These are phyloP conservation scores for Carex cristatella DNA, from an alignment of 176 grass and related monocot genomes.

Conservation along the genomic window DNA sequence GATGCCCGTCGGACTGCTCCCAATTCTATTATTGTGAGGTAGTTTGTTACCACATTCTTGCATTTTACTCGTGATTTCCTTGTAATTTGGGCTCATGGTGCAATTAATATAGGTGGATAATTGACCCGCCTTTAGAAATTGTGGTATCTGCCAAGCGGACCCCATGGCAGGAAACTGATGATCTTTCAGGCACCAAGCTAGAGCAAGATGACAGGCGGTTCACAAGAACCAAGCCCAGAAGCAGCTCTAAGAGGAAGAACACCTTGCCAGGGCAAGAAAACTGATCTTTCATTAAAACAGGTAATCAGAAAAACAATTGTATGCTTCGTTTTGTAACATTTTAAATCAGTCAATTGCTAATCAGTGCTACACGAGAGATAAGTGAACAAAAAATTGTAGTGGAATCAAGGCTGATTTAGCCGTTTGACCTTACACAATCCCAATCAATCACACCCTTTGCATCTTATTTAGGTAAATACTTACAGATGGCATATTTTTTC, in stretches of 20 bases:
- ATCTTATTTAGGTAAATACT: background rate
- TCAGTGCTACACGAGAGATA: background rate
- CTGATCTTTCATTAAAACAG: conserved; percentile 30
- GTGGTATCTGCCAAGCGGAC: conserved; percentile 70
- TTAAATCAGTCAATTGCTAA: background rate
- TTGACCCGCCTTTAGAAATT: conserved; percentile 77
- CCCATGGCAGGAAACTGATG: conserved; percentile 73
- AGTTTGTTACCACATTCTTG: background rate
- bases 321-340: background rate
- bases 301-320: background rate
- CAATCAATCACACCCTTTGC: background rate
- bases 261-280: conserved; percentile 33
- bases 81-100: background rate
- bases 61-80: background rate
- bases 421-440: background rate
- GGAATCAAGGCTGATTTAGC: background rate
- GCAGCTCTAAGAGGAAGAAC: conserved; percentile 63
- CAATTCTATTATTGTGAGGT: background rate
- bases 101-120: conserved; percentile 64
- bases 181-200: conserved; percentile 33
- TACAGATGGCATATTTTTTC: background rate
- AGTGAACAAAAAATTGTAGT: background rate
- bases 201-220: conserved; percentile 41
- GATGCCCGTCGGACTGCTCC: no score
- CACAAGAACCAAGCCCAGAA: conserved; percentile 40